phyloP scores from a whole-genome alignment of 192 early-diverging fungal genomes.

The Kappamyces sp. region DNA sequence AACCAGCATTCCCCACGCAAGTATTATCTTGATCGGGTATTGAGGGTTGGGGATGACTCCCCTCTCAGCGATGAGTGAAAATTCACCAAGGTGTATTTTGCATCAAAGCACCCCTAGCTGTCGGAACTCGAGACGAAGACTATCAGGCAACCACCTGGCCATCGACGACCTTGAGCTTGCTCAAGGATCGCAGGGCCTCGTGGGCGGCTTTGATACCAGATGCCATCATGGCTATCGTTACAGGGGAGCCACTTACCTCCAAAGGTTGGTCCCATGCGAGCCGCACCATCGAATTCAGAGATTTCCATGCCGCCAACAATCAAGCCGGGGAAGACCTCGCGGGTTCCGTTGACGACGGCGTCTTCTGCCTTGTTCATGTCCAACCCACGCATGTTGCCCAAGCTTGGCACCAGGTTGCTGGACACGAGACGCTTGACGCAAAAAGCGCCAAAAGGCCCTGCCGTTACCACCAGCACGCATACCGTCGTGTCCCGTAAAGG shows the following conservation, averaged over 20 bases:
- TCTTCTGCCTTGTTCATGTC: slow-evolving; percentile 69
- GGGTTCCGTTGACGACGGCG: slow-evolving; percentile 57
- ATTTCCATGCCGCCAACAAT: slow-evolving; percentile 70
- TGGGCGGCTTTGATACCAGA: slow-evolving; percentile 65
- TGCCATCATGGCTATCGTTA: slow-evolving; percentile 54
- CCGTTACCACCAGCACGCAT: neutral
- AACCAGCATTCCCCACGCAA: neutral
- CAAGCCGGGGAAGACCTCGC: slow-evolving; percentile 64
- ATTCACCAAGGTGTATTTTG: neutral
- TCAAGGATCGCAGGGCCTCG: slow-evolving; percentile 34
- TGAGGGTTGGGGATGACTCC: neutral
- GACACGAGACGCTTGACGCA: slow-evolving; percentile 59
- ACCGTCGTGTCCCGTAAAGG: slow-evolving; percentile 56
- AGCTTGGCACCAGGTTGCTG: slow-evolving; percentile 49
- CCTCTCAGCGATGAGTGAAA: neutral
- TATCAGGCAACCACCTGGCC: neutral
- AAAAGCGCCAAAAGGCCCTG: slow-evolving; percentile 62
- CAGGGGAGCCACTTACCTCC: slow-evolving; percentile 37
- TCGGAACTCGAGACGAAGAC: neutral
- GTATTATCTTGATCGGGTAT: neutral
- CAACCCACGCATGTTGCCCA: slow-evolving; percentile 57
- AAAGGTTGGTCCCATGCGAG: slow-evolving; percentile 62
- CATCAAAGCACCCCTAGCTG: neutral
- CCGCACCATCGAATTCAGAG: slow-evolving; percentile 59
- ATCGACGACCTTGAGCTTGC: slow-evolving; percentile 12